A percentile compares a stretch with the other conserved stretches of the same genome.
Conservation (phyloP, 75 land plant genomes). For the Larix kaempferi region DNA sequence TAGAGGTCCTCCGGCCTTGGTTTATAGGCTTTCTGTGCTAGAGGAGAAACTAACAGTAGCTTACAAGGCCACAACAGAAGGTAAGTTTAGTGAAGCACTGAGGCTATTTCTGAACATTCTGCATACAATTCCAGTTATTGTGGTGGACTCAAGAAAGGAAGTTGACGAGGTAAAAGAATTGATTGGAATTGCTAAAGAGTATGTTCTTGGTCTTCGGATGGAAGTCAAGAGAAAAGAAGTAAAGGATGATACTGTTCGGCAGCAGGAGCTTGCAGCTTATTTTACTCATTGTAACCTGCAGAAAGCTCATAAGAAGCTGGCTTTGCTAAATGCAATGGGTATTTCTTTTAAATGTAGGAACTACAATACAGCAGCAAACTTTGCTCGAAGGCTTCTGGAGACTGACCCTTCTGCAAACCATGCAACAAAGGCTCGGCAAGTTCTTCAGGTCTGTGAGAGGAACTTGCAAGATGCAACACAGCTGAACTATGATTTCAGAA, state of each 20-base stretch:
- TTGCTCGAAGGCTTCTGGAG: constrained; percentile 52
- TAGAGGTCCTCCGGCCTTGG: constrained; percentile 45
- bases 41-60: constrained; percentile 57
- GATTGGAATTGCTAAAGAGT: constrained; percentile 57
- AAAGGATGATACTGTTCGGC: constrained; percentile 51
- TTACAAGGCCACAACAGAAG: constrained; percentile 59
- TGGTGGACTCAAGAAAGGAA: constrained; percentile 63
- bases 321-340: constrained; percentile 61
- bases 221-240: constrained; percentile 65
- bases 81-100: constrained; percentile 64
- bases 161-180: constrained; percentile 73
- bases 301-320: constrained; percentile 45
- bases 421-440: constrained; percentile 58
- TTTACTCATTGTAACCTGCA: constrained; percentile 75
- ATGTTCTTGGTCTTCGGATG: constrained; percentile 55
- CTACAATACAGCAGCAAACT: constrained; percentile 44
- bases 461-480: constrained; percentile 39
- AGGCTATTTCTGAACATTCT: constrained; percentile 51
- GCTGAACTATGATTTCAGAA: constrained; percentile 68
- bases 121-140: constrained; percentile 65
- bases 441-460: constrained; percentile 55
- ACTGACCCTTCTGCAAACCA: constrained; percentile 32
- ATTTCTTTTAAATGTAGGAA: constrained; percentile 44
- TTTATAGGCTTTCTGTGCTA: constrained; percentile 43
- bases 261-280: constrained; percentile 73